Percentiles rank a stretch among this genome's conserved stretches.
These are phyloP conservation scores for Mucor circinelloides DNA, from an alignment of 371 early-diverging fungal species.

Conservation along the genomic window DNA sequence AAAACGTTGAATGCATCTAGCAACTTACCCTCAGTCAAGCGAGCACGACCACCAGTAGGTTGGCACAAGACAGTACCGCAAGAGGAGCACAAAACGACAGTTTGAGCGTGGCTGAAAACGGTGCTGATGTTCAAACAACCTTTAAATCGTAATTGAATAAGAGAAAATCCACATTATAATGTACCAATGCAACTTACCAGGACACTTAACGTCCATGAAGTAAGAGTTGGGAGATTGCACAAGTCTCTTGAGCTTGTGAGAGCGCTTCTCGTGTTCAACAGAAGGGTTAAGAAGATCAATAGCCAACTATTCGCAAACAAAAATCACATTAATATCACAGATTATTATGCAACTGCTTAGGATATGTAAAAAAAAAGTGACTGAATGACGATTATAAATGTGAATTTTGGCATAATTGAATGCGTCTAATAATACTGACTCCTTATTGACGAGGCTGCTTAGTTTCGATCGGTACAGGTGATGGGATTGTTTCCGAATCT, in stretches of 20 bases:
- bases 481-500: not conserved
- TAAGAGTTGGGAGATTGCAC: conserved; percentile 99
- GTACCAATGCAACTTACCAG: conserved; percentile 55
- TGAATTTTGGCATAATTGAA: not conserved
- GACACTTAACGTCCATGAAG: conserved; percentile 99
- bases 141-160: conserved; percentile 15
- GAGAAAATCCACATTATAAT: not conserved
- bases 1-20: not conserved
- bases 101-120: conserved; percentile 98
- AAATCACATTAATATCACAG: not conserved
- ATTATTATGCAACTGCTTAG: not conserved
- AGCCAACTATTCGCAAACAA: conserved; percentile 73
- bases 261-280: conserved; percentile 86
- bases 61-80: conserved; percentile 97
- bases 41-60: conserved; percentile 98
- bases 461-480: not conserved
- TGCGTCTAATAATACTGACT: not conserved
- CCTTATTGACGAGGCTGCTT: not conserved
- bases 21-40: conserved; percentile 80
- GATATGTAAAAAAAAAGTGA: not conserved
- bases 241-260: conserved; percentile 98
- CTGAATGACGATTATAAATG: not conserved
- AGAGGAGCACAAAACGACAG: conserved; percentile 93
- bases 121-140: conserved; percentile 96
- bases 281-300: conserved; percentile 98